Base-by-base conservation (phyloP, 2,329 filamentous ascomycete genomes). In the Aspergillus sp. region DNA sequence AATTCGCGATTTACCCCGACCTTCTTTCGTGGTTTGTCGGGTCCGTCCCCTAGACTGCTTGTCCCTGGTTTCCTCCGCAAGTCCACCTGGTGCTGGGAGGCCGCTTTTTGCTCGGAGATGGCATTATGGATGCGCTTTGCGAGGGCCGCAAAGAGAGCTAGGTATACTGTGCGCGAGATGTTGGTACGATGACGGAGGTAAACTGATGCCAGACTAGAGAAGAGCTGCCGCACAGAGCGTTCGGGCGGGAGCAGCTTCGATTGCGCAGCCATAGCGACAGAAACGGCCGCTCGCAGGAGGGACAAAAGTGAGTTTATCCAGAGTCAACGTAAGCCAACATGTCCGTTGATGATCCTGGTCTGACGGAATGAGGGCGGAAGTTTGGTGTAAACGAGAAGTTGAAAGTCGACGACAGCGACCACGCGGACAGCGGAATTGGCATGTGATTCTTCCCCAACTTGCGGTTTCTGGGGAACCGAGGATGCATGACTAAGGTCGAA, bases 1-100 rank as follows among this genome's bases (percentile, higher is more conserved):
- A 92, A 92, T 69, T 97, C 94, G 71, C 92, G 85, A 76, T 99
- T 96, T 69, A 99, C 81, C 79, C 96, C 94, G 58, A 97, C 93
- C 79, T 91, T 94, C 80, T 92, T 92, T 72, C 85, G 86, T 63
- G 68, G 75, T 15, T 68, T 63, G 66, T 72, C 66, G 71, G 72
- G 54, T 65, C 68, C 66, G 15, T 72, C 71, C 17, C 68, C 72
- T n/a, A 75, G 69, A 52, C 72, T 77, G 61, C 72, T 78, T 56
- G 76, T 79, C 72, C 81, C 72, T 74, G 84, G 68, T 76, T 87
- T 71, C 78, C 85, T 72, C 73, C 87, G 77, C 75, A 84, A 71
- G 67, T 87, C 85, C 6, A 87, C 86, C 62, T 91, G 88, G 64
- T 89, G 87, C 56, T 82, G 82, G 1, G 91, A 90, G 2, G 92